Percentiles rank a stretch among this genome's conserved stretches.
Conservation (phyloP, 768 basidiomycete genomes). For the Amanita exitialis region DNA sequence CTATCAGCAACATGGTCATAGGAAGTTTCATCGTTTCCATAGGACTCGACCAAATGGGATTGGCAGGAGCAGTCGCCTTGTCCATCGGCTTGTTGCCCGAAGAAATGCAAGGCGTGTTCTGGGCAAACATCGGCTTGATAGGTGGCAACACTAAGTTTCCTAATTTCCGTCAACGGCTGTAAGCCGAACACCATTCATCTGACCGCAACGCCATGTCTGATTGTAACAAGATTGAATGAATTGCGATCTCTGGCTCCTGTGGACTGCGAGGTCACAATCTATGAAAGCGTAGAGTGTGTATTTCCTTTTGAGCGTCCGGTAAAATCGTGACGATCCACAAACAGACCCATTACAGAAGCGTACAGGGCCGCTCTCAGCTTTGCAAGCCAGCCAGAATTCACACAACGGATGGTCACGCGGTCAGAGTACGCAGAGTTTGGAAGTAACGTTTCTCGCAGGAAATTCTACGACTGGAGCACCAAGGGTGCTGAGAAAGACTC, state of each 20-base stretch:
- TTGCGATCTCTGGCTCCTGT: slow-evolving; percentile 74
- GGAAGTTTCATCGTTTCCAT: slow-evolving; percentile 12
- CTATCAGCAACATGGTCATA: slow-evolving; percentile 3
- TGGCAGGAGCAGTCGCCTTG: slow-evolving; percentile 64
- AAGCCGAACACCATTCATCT: slow-evolving; percentile 19
- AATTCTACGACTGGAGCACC: slow-evolving; percentile 57
- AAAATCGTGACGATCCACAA: background rate
- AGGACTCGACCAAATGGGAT: slow-evolving; percentile 77
- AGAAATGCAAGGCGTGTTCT: slow-evolving; percentile 89
- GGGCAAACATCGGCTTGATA: slow-evolving; percentile 86
- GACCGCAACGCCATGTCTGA: background rate
- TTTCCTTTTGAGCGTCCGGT: slow-evolving; percentile 1
- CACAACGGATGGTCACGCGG: slow-evolving; percentile 51
- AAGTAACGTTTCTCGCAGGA: slow-evolving; percentile 61
- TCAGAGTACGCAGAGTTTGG: slow-evolving; percentile 84
- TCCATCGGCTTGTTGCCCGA: slow-evolving; percentile 69
- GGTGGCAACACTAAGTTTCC: slow-evolving; percentile 75
- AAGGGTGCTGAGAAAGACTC: slow-evolving; percentile 25
- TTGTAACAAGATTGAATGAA: slow-evolving; percentile 47
- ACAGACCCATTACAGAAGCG: slow-evolving; percentile 57
- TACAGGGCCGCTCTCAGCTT: slow-evolving; percentile 55
- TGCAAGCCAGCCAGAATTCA: slow-evolving; percentile 40
- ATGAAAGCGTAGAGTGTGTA: slow-evolving; percentile 65
- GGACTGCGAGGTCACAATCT: slow-evolving; percentile 66
- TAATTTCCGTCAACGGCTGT: slow-evolving; percentile 73